Conservation (phyloP, 2,329 filamentous ascomycete genomes). For the Xylaria sp. region DNA sequence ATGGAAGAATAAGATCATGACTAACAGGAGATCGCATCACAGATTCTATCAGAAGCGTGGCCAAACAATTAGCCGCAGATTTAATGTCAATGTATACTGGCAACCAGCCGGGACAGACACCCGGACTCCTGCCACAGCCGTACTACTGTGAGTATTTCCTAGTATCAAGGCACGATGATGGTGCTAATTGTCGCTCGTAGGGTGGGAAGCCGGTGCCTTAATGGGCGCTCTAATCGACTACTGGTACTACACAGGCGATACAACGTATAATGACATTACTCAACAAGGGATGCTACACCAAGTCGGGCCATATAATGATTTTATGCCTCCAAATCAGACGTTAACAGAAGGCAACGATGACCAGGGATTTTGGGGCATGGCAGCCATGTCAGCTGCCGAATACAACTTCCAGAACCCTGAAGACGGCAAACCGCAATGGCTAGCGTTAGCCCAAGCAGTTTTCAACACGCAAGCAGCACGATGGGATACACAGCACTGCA, state of each 20-base stretch:
- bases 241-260: conserved; percentile 84
- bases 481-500: conserved; percentile 76
- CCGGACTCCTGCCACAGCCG: conserved; percentile 63
- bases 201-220: conserved; percentile 82
- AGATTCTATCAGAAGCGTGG: conserved; percentile 63
- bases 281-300: conserved; percentile 78
- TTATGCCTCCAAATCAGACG: conserved; percentile 80
- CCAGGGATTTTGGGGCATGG: conserved; percentile 79
- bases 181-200: conserved; percentile 49
- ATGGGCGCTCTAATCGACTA: conserved; percentile 80
- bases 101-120: conserved; percentile 61
- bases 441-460: conserved; percentile 79
- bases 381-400: conserved; percentile 77
- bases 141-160: conserved; percentile 63
- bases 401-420: conserved; percentile 72
- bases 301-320: conserved; percentile 77
- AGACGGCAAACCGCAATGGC: conserved; percentile 69
- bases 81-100: conserved; percentile 62
- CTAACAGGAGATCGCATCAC: conserved; percentile 18
- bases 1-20: background rate
- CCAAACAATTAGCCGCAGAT: conserved; percentile 64
- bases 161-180: background rate
- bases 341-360: conserved; percentile 78
- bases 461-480: conserved; percentile 82
- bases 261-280: conserved; percentile 75